Evolutionary conservation across 2,329 filamentous ascomycete genomes (phyloP).

Genomic region (Xylariaceae sp.): DNA sequence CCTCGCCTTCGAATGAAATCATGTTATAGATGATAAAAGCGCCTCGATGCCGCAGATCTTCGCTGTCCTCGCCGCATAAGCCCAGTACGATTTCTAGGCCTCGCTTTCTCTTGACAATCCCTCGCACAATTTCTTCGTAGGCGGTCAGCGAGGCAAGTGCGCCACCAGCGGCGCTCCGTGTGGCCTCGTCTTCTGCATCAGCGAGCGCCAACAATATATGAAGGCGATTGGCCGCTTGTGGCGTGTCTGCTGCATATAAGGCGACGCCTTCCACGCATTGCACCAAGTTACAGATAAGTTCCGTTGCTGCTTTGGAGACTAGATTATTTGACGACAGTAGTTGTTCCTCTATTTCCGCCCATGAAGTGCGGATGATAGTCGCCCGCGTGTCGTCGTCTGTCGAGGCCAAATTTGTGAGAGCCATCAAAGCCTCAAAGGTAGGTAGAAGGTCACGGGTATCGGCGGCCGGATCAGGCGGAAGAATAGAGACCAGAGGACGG

Average conservation of each 20-base stretch:
- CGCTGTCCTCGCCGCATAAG: conserved; percentile 75
- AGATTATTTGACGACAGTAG: conserved; percentile 76
- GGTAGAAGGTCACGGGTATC: conserved; percentile 81
- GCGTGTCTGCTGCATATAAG: conserved; percentile 71
- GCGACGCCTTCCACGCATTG: conserved; percentile 69
- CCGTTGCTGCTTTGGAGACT: conserved; percentile 82
- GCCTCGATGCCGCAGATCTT: conserved; percentile 73
- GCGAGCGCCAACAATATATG: conserved; percentile 87
- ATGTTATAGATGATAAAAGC: conserved; percentile 79
- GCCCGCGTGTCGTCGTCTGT: conserved; percentile 70
- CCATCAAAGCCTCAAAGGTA: conserved; percentile 87
- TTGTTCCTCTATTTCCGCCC: conserved; percentile 80
- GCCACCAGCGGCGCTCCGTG: conserved; percentile 83
- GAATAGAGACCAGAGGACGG: conserved; percentile 76
- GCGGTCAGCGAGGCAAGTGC: conserved; percentile 84
- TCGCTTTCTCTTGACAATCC: conserved; percentile 71
- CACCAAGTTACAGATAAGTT: conserved; percentile 90
- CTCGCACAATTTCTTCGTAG: conserved; percentile 75
- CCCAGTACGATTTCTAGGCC: conserved; percentile 81
- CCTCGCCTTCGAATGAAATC: conserved; percentile 67
- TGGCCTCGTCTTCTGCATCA: conserved; percentile 81
- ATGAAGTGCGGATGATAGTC: conserved; percentile 75
- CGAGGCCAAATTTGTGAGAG: conserved; percentile 91
- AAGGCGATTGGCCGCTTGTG: conserved; percentile 73
- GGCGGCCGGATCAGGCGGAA: conserved; percentile 66